phyloP scores from a whole-genome alignment of 257 asterid species.

The Osmanthus fragrans region DNA sequence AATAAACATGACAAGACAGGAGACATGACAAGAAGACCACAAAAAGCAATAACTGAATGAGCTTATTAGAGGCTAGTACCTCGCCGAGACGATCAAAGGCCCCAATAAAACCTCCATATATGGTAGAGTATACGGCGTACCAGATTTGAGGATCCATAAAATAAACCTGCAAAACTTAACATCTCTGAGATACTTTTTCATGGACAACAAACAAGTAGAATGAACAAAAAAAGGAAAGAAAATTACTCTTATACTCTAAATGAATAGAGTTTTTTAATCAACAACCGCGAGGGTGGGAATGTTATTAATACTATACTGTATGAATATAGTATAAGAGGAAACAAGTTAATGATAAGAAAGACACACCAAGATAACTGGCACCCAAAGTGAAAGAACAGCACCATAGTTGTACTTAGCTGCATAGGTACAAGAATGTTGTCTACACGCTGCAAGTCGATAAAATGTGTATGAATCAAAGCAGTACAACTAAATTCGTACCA shows the following conservation, averaged over 20 bases:
- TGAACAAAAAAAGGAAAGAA: not conserved
- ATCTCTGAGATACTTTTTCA: too few relatives aligned
- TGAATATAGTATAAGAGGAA: constrained; percentile 7
- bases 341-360: constrained; percentile 29
- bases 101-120: constrained; percentile 89
- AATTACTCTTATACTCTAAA: not conserved
- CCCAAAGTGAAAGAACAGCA: constrained; percentile 80
- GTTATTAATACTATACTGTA: too few relatives aligned
- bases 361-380: constrained; percentile 78
- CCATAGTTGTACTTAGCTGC: constrained; percentile 74
- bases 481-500: constrained; percentile 42
- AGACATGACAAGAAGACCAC: not conserved
- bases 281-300: too few relatives aligned
- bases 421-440: constrained; percentile 27
- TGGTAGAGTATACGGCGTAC: constrained; percentile 85
- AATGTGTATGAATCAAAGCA: too few relatives aligned
- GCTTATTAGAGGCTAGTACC: constrained; percentile 42
- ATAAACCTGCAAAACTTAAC: constrained; percentile 65
- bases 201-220: constrained; percentile 4
- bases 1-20: not conserved
- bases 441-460: constrained; percentile 4
- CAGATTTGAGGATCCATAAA: constrained; percentile 97
- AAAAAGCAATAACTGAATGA: not conserved
- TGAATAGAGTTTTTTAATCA: too few relatives aligned
- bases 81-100: constrained; percentile 98